Base-by-base conservation (phyloP, 352 stramenopile genomes). In the Pythium aquatile region DNA sequence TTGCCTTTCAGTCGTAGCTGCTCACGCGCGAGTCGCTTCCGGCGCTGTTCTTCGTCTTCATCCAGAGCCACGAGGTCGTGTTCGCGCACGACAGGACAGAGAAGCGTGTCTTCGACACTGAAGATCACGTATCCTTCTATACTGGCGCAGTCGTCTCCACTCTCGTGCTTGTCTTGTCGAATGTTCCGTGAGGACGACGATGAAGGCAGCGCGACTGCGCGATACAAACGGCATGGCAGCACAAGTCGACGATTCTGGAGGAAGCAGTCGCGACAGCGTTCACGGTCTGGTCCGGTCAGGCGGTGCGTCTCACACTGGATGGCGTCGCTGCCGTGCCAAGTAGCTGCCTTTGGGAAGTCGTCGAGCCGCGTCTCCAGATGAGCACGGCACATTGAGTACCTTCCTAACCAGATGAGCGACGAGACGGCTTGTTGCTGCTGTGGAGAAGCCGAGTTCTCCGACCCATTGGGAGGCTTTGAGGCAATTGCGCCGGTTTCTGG, bases 391-490 rank as follows among this genome's bases (percentile, higher is more conserved):
- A 79, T 51, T 11, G 58, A 46, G 46, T 74, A 84, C 7, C 77
- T 11, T 6, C 79, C 79, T 1, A 90, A 69, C 79, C 79, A 90
- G 39, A 90, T 52, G 20, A 65, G 32, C 11, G 63, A 65, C 4
- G 46, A 59, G 9, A 58, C 1, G 52, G 47, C 29, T 54, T 17
- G 37, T 9, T 6, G n/a, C 13, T 30, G n/a, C 17, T 51, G 44
- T 5, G 29, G 17, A 30, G 44, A 16, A 51, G n/a, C 24, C 44
- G n/a, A 16, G 44, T 26, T 30, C 20, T 14, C n/a, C 2, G 20
- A 29, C 20, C 16, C 44, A 51, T 6, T 30, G 10, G 7, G 5
- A 26, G 44, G 10, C 24, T 51, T 14, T 6, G 5, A 30, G 17
- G n/a, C 44, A 8, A 30, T 20, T 1, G 24, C 24, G 44, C n/a